A percentile compares a stretch with the other conserved stretches of the same genome.
These are phyloP conservation scores for Didymosphaeria variabile DNA, from an alignment of 2,329 filamentous ascomycete genomes.

Conservation along the genomic window DNA sequence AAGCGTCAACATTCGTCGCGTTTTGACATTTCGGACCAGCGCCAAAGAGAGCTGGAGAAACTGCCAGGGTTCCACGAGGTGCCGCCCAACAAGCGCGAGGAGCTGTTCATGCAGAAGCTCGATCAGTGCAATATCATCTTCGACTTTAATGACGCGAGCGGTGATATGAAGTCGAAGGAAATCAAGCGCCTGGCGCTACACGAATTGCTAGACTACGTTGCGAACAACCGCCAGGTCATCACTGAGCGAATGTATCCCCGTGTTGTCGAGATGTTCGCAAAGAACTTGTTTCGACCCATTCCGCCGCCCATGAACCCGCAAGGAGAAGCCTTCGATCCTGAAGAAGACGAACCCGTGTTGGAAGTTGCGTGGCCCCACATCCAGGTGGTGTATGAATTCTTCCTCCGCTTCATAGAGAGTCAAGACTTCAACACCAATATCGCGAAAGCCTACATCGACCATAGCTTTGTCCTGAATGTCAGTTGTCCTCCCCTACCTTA, in stretches of 20 bases:
- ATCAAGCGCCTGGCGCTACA: slow-evolving; percentile 97
- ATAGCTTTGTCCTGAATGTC: slow-evolving; percentile 90
- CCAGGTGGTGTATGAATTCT: slow-evolving; percentile 99
- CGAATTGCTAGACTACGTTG: slow-evolving; percentile 96
- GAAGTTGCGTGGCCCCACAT: slow-evolving; percentile 99
- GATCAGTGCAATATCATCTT: slow-evolving; percentile 99
- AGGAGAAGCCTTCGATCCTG: slow-evolving; percentile 96
- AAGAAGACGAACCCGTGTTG: slow-evolving; percentile 96
- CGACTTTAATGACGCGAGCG: slow-evolving; percentile 97
- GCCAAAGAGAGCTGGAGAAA: slow-evolving; percentile 90
- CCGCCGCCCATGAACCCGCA: slow-evolving; percentile 97
- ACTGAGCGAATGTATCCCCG: slow-evolving; percentile 99
- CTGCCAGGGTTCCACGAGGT: slow-evolving; percentile 98
- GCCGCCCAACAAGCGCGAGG: slow-evolving; percentile 90
- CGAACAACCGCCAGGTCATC: slow-evolving; percentile 98
- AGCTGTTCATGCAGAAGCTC: slow-evolving; percentile 99
- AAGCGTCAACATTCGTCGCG: slow-evolving; percentile 97
- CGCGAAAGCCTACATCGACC: slow-evolving; percentile 97
- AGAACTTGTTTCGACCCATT: slow-evolving; percentile 97
- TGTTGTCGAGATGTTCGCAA: slow-evolving; percentile 98
- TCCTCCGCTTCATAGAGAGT: slow-evolving; percentile 97
- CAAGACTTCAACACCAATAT: slow-evolving; percentile 99
- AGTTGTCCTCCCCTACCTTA: slow-evolving; percentile 25
- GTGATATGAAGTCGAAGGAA: slow-evolving; percentile 99
- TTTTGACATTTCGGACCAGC: slow-evolving; percentile 95